These are phyloP conservation scores for Trametes punicea DNA, from an alignment of 768 basidiomycete genomes.

Conservation along the genomic window DNA sequence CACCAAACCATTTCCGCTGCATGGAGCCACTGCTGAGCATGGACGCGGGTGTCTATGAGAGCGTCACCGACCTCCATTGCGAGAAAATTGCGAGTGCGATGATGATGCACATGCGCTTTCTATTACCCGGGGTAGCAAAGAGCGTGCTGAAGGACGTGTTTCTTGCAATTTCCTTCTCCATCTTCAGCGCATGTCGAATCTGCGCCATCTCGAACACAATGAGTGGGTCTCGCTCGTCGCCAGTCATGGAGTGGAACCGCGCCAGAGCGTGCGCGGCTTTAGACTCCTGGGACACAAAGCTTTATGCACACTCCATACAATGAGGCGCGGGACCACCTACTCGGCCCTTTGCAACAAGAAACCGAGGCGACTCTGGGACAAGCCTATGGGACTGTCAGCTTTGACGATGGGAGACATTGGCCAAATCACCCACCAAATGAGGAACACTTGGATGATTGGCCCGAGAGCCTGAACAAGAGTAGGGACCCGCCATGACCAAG, in stretches of 20 bases:
- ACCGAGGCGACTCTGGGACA: slow-evolving; percentile 67
- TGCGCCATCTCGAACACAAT: slow-evolving; percentile 53
- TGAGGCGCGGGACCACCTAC: slow-evolving; percentile 28
- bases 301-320: background rate
- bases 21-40: too few relatives aligned
- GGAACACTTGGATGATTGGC: slow-evolving; percentile 51
- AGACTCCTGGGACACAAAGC: slow-evolving; percentile 42
- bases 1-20: slow-evolving; percentile 64
- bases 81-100: slow-evolving; percentile 53
- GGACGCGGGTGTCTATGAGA: background rate
- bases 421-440: slow-evolving; percentile 44
- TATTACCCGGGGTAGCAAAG: slow-evolving; percentile 46
- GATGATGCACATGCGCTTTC: slow-evolving; percentile 49
- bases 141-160: slow-evolving; percentile 45
- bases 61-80: slow-evolving; percentile 38
- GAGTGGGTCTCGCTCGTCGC: slow-evolving; percentile 57
- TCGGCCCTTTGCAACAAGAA: slow-evolving; percentile 57
- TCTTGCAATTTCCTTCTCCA: slow-evolving; percentile 54
- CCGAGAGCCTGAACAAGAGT: slow-evolving; percentile 58
- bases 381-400: slow-evolving; percentile 39
- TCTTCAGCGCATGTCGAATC: slow-evolving; percentile 62
- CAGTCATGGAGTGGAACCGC: slow-evolving; percentile 68
- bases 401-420: background rate
- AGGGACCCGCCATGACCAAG: slow-evolving; percentile 67
- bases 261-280: slow-evolving; percentile 60